Conservation (phyloP, 2,329 filamentous ascomycete genomes). For the Lachnellula suecica region DNA sequence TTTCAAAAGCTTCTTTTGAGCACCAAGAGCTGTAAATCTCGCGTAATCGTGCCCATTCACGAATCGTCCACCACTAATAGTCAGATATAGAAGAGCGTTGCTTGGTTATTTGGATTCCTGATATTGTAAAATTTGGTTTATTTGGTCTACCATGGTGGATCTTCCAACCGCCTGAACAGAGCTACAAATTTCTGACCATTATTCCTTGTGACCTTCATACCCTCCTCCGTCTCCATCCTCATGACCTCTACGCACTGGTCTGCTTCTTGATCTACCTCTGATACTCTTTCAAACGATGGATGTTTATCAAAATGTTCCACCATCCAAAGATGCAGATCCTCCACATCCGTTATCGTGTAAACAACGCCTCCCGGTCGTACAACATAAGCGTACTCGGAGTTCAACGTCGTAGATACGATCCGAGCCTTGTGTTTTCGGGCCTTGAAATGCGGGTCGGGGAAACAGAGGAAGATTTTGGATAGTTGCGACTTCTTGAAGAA, state of each 20-base stretch:
- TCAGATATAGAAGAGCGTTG: not conserved
- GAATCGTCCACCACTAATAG: not conserved
- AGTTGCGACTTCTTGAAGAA: slow-evolving; percentile 85
- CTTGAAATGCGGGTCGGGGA: slow-evolving; percentile 98
- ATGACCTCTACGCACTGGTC: slow-evolving; percentile 75
- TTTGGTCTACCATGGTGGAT: slow-evolving; percentile 51
- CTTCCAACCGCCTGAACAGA: slow-evolving; percentile 74
- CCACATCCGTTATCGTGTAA: slow-evolving; percentile 97
- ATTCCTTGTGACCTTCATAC: slow-evolving; percentile 93
- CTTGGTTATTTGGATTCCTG: not conserved
- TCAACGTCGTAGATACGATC: slow-evolving; percentile 85
- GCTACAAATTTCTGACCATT: slow-evolving; percentile 89
- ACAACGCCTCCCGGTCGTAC: slow-evolving; percentile 79
- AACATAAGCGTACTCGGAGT: slow-evolving; percentile 91
- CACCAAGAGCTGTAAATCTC: slow-evolving; percentile 4
- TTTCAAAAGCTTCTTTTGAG: not conserved
- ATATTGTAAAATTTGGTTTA: not conserved
- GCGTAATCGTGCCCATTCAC: slow-evolving; percentile 3
- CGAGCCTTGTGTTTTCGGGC: slow-evolving; percentile 94
- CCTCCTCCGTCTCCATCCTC: slow-evolving; percentile 87
- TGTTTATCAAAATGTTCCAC: slow-evolving; percentile 78
- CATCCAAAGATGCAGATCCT: slow-evolving; percentile 94
- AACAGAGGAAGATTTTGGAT: slow-evolving; percentile 93
- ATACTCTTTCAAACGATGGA: slow-evolving; percentile 74
- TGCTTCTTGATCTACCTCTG: slow-evolving; percentile 62